phyloP scores from a whole-genome alignment of 495 filamentous ascomycete species.

The Pyrenula aspistea region DNA sequence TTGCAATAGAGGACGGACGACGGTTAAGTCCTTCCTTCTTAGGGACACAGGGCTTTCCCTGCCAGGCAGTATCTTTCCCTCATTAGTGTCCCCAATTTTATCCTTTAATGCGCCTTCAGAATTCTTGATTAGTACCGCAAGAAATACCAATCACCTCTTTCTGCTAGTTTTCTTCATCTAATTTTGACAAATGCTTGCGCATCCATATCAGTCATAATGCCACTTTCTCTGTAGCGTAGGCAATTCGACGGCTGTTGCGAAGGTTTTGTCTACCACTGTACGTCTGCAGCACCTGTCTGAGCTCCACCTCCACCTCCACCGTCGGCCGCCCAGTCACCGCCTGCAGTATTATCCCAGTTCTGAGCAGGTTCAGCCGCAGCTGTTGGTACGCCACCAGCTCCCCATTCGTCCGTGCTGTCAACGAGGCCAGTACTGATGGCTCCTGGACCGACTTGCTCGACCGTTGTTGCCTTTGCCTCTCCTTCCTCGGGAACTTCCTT shows the following conservation, averaged over 20 bases:
- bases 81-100: conserved; percentile 69
- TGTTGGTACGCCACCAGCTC: conserved; percentile 32
- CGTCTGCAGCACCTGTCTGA: conserved; percentile 30
- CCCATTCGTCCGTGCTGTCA: conserved; percentile 50
- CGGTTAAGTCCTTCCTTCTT: conserved; percentile 49
- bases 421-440: conserved; percentile 73
- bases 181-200: too few relatives aligned
- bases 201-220: too few relatives aligned
- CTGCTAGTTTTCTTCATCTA: too few relatives aligned
- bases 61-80: conserved; percentile 87
- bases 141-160: too few relatives aligned
- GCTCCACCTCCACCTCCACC: conserved; percentile 62
- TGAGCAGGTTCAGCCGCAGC: conserved; percentile 23
- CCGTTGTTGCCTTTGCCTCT: conserved; percentile 54
- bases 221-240: too few relatives aligned
- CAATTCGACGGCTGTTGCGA: too few relatives aligned
- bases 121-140: conserved; percentile 29
- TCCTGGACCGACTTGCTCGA: conserved; percentile 71
- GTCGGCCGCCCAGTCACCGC: conserved; percentile 58
- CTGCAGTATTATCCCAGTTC: conserved; percentile 55
- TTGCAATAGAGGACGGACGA: conserved; percentile 21
- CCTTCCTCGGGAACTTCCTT: conserved; percentile 60
- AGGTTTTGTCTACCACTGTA: conserved; percentile 52
- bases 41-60: conserved; percentile 91
- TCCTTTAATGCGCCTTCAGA: conserved; percentile 21